A percentile compares a stretch with the other conserved stretches of the same genome.
phyloP scores from a whole-genome alignment of 108 stramenopile genomes.

The Discostella pseudostelligera region DNA sequence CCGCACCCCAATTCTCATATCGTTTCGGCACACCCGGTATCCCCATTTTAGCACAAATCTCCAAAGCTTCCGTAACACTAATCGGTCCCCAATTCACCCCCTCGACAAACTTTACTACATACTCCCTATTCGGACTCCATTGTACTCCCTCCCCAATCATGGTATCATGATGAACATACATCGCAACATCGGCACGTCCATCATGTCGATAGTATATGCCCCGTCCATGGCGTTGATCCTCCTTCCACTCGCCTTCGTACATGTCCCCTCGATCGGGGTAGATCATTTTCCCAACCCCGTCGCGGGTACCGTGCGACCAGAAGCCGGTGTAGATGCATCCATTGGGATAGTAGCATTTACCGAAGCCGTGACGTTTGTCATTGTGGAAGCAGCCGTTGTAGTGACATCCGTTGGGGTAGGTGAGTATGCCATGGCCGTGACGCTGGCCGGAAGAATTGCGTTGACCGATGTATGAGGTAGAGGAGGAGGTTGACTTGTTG shows the following conservation, averaged over 20 bases:
- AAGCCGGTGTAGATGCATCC: constrained; percentile 20
- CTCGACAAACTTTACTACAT: constrained; percentile 10
- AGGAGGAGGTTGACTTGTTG: not conserved
- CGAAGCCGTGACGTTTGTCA: constrained; percentile 23
- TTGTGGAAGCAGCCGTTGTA: constrained; percentile 24
- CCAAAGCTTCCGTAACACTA: not conserved
- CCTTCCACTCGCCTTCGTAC: constrained; percentile 37
- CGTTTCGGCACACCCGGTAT: not conserved
- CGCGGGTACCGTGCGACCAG: constrained; percentile 18
- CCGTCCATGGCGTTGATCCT: constrained; percentile 24
- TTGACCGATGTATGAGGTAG: not conserved
- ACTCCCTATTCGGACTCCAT: constrained; percentile 18
- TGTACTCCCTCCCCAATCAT: constrained; percentile 15
- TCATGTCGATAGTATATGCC: constrained; percentile 22
- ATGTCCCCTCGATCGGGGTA: constrained; percentile 11
- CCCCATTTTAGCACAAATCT: not conserved
- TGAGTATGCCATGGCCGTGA: not conserved
- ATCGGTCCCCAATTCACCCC: constrained; percentile 3
- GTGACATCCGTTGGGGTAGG: constrained; percentile 19
- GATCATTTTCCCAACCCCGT: constrained; percentile 13
- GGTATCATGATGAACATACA: constrained; percentile 6
- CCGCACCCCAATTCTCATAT: no score
- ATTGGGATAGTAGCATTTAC: constrained; percentile 19
- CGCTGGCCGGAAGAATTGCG: not conserved
- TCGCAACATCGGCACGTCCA: constrained; percentile 19